A percentile compares a stretch with the other conserved stretches of the same genome.
Evolutionary conservation across 148 eudicot species (phyloP).

Genomic region (Oxyria digyna): DNA sequence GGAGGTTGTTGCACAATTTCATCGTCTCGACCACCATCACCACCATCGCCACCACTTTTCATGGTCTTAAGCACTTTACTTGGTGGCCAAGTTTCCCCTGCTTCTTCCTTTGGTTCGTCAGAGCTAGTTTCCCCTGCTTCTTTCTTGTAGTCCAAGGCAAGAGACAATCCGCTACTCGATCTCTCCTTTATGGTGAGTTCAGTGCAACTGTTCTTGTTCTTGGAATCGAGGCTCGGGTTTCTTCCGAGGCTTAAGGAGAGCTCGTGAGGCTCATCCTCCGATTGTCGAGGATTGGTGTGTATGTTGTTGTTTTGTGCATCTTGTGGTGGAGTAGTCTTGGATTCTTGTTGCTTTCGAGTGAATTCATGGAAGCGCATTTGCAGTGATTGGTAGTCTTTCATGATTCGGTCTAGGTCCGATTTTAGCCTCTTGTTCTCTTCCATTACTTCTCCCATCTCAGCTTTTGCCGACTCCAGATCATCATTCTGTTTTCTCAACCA

Average conservation of each 20-base stretch:
- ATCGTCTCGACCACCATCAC: constrained; percentile 20
- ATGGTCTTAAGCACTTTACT: constrained; percentile 17
- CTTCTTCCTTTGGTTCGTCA: constrained; percentile 31
- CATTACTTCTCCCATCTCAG: not conserved
- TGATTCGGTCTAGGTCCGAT: constrained; percentile 30
- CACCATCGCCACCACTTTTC: constrained; percentile 16
- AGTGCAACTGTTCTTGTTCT: constrained; percentile 7
- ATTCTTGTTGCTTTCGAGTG: constrained; percentile 16
- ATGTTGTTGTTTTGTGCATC: constrained; percentile 2
- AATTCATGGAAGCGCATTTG: constrained; percentile 42
- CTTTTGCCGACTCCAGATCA: not conserved
- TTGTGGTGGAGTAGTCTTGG: not conserved
- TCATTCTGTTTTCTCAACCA: constrained; percentile 9
- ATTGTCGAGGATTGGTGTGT: not conserved
- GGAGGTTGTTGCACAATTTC: constrained; percentile 58
- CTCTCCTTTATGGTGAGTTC: constrained; percentile 7
- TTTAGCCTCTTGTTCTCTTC: constrained; percentile 32
- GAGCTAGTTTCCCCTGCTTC: constrained; percentile 23
- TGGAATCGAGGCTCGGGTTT: constrained; percentile 26
- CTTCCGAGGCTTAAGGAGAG: constrained; percentile 70
- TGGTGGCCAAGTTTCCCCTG: constrained; percentile 23
- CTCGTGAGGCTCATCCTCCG: constrained; percentile 25
- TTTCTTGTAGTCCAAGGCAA: constrained; percentile 34
- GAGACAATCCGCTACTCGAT: constrained; percentile 22
- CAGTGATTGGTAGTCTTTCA: constrained; percentile 54